Percentiles rank a stretch among this genome's conserved stretches.
Conservation (phyloP, 164 flowering plant genomes). For the Tetrastigma voinierianum region DNA sequence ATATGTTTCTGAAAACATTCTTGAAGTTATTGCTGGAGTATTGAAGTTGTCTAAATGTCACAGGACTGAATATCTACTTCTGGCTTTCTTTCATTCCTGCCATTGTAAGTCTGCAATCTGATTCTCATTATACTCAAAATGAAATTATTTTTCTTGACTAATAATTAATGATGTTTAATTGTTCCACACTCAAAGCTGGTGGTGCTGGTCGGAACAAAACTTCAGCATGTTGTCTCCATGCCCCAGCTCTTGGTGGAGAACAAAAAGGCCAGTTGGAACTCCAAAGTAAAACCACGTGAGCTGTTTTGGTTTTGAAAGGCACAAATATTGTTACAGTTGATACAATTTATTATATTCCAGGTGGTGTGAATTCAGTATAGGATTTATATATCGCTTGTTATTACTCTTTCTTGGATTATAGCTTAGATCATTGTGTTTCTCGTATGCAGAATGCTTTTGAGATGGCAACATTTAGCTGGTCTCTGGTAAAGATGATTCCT, state of each 20-base stretch:
- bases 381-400: not conserved
- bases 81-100: slow-evolving; percentile 97
- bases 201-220: slow-evolving; percentile 91
- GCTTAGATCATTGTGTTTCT: slow-evolving; percentile 10
- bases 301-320: slow-evolving; percentile 96
- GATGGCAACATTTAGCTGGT: slow-evolving; percentile 95
- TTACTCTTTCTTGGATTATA: not conserved
- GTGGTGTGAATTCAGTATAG: too few relatives aligned
- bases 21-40: not conserved
- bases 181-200: slow-evolving; percentile 52
- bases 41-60: slow-evolving; percentile 13
- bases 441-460: slow-evolving; percentile 90
- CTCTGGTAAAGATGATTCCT: slow-evolving; percentile 57
- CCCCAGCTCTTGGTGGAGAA: slow-evolving; percentile 83
- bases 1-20: not conserved
- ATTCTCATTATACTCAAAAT: not conserved
- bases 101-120: slow-evolving; percentile 51
- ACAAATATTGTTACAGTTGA: slow-evolving; percentile 60
- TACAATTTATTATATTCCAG: slow-evolving; percentile 95
- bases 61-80: slow-evolving; percentile 90
- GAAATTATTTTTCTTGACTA: not conserved
- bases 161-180: not conserved
- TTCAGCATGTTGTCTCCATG: slow-evolving; percentile 84
- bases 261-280: slow-evolving; percentile 42
- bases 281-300: slow-evolving; percentile 84